These are phyloP conservation scores for Sequoia sempervirens DNA, from an alignment of 75 land plant genomes.

Conservation along the genomic window DNA sequence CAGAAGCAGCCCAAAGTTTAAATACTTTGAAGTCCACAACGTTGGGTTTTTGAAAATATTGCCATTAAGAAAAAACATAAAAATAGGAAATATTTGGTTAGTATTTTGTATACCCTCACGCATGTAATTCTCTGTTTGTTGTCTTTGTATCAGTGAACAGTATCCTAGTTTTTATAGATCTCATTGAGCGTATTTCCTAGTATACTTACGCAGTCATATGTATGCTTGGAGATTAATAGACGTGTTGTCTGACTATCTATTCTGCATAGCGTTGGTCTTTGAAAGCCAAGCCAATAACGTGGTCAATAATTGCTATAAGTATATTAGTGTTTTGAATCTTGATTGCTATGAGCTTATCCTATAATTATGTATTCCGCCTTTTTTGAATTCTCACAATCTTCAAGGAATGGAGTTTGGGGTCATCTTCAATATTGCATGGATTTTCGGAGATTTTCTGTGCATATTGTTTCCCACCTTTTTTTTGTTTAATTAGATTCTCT, in stretches of 20 bases:
- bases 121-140: neutral
- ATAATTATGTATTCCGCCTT: neutral
- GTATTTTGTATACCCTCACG: neutral
- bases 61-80: neutral
- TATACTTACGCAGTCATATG: neutral
- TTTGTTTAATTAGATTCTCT: neutral
- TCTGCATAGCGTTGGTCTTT: neutral
- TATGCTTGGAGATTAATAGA: neutral
- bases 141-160: neutral
- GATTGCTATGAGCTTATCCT: neutral
- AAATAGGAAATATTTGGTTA: neutral
- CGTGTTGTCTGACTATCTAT: neutral
- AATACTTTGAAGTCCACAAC: neutral
- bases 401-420: neutral
- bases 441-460: neutral
- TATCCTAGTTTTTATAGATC: neutral
- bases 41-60: neutral
- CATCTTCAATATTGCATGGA: neutral
- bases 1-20: neutral
- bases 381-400: neutral
- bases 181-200: neutral
- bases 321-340: neutral
- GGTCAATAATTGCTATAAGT: neutral
- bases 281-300: neutral
- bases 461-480: neutral